Conservation (phyloP, 495 filamentous ascomycete genomes). For the Neurospora pannonica region DNA sequence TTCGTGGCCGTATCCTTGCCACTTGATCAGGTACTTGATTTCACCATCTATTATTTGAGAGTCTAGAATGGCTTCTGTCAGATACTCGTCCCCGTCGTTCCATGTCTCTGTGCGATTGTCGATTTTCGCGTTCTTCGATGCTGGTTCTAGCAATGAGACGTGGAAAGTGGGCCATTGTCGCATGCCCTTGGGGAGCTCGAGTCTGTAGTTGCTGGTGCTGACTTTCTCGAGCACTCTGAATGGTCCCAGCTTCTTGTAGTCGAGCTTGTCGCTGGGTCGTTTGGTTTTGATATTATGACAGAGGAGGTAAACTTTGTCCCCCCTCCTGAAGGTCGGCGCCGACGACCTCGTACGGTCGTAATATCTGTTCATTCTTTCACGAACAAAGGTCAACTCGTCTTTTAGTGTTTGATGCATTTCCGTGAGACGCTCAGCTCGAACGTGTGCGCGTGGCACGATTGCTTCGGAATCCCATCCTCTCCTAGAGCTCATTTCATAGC, state of each 20-base stretch:
- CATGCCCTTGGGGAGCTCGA: no score
- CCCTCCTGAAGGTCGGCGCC: constrained; percentile 15
- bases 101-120: no score
- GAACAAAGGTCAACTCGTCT: not conserved
- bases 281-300: constrained; percentile 23
- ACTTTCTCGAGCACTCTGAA: constrained; percentile 2
- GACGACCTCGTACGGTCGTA: constrained; percentile 12
- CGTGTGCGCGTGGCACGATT: not conserved
- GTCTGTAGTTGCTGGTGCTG: no score
- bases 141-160: no score
- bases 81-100: no score
- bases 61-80: no score
- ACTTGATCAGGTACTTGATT: no score
- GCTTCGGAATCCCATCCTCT: not conserved
- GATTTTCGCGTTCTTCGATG: no score
- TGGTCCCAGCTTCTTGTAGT: constrained; percentile 20
- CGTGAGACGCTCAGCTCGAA: constrained; percentile 1
- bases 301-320: constrained; percentile 24
- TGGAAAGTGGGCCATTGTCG: no score
- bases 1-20: no score
- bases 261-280: constrained; percentile 21
- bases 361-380: constrained; percentile 6
- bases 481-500: not conserved
- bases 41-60: not conserved
- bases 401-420: constrained; percentile 11